Evolutionary conservation across 139 green algal species (phyloP).

Genomic region (Haematococcus sp.): DNA sequence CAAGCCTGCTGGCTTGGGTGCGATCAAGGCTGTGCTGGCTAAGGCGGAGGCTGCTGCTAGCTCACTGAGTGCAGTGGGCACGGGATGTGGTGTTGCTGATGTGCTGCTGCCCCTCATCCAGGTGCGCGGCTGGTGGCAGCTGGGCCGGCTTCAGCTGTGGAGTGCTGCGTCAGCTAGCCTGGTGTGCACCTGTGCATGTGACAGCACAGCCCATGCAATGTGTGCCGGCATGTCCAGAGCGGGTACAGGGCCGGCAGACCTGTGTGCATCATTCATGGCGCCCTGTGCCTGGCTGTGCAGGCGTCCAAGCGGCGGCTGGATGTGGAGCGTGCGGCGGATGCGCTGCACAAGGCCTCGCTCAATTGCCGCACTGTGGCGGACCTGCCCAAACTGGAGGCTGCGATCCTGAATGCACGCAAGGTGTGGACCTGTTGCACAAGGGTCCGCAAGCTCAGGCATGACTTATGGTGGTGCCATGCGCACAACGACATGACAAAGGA

Average conservation of each 20-base stretch:
- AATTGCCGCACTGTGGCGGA: constrained; percentile 48
- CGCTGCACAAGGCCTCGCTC: constrained; percentile 50
- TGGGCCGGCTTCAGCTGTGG: neutral
- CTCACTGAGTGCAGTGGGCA: constrained; percentile 14
- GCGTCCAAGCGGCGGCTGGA: constrained; percentile 55
- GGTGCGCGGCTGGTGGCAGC: neutral
- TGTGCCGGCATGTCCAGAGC: too few relatives aligned
- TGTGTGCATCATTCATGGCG: constrained; percentile 1
- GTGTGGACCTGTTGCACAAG: too few relatives aligned
- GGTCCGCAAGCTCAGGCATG: too few relatives aligned
- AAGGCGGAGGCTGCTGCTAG: constrained; percentile 55
- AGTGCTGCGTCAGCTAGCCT: constrained; percentile 1
- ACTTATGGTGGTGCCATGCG: neutral
- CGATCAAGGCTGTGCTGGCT: constrained; percentile 46
- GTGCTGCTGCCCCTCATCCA: constrained; percentile 31
- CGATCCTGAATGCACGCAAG: constrained; percentile 67
- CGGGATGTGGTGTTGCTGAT: constrained; percentile 16
- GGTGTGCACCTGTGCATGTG: too few relatives aligned
- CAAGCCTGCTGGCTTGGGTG: constrained; percentile 21
- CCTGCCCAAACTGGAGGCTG: constrained; percentile 66
- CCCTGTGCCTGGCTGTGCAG: constrained; percentile 22
- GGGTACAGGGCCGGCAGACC: too few relatives aligned
- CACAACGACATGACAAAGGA: too few relatives aligned
- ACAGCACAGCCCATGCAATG: too few relatives aligned
- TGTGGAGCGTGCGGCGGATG: constrained; percentile 57